Evolutionary conservation across 2,329 filamentous ascomycete species (phyloP).

Genomic region (Endoconidiophora polonica): DNA sequence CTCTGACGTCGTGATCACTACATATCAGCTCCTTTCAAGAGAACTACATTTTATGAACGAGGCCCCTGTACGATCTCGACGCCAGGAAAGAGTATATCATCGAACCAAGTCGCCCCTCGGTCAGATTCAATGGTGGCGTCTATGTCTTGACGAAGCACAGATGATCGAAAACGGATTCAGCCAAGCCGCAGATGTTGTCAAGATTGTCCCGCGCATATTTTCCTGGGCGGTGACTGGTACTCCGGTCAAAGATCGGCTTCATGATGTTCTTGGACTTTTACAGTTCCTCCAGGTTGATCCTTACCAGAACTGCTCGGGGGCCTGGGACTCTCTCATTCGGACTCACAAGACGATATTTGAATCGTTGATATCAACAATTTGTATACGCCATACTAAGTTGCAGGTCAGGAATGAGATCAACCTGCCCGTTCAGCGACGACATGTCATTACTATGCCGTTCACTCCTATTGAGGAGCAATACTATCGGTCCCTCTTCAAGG

Average conservation of each 20-base stretch:
- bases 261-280: too few relatives aligned
- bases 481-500: too few relatives aligned
- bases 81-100: constrained; percentile 39
- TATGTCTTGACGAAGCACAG: constrained; percentile 65
- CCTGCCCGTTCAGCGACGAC: too few relatives aligned
- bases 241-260: constrained; percentile 49
- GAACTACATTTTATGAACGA: constrained; percentile 36
- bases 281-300: too few relatives aligned
- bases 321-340: too few relatives aligned
- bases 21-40: constrained; percentile 52
- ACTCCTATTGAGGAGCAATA: too few relatives aligned
- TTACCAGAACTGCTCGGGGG: too few relatives aligned
- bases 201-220: constrained; percentile 64
- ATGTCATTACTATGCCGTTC: too few relatives aligned
- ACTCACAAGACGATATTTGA: too few relatives aligned
- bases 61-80: constrained; percentile 18
- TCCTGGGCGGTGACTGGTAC: constrained; percentile 90
- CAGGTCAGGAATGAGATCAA: too few relatives aligned
- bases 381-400: too few relatives aligned
- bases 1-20: constrained; percentile 46
- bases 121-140: constrained; percentile 73
- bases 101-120: constrained; percentile 48
- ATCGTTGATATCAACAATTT: too few relatives aligned
- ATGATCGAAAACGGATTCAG: constrained; percentile 85
- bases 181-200: constrained; percentile 65